These are phyloP conservation scores for Nyctanthes arbortristis DNA, from an alignment of 257 asterid species.

Conservation along the genomic window DNA sequence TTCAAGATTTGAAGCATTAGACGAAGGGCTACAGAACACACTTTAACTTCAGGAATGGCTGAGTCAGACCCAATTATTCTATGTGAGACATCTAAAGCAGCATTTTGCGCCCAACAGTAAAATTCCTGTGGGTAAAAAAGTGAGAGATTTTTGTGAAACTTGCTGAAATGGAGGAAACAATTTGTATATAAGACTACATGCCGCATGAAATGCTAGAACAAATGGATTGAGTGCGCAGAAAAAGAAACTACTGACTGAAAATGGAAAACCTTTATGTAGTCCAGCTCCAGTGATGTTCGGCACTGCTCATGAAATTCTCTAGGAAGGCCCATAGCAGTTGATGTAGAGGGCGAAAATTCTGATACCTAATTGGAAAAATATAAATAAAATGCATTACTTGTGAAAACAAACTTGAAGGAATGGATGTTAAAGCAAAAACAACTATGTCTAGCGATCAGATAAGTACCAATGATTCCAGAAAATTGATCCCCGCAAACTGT, in stretches of 20 bases:
- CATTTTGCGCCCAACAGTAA: conserved; percentile 88
- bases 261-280: conserved; percentile 76
- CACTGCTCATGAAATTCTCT: conserved; percentile 93
- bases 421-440: conserved; percentile 20
- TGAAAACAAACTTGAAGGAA: conserved; percentile 9
- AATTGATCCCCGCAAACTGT: conserved; percentile 71
- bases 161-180: conserved; percentile 21
- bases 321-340: conserved; percentile 93
- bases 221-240: conserved; percentile 22
- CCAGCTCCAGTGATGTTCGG: conserved; percentile 73
- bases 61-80: conserved; percentile 62
- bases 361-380: conserved; percentile 57
- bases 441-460: conserved; percentile 19
- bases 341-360: conserved; percentile 90
- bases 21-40: conserved; percentile 71
- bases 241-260: too few species aligned
- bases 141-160: conserved; percentile 1
- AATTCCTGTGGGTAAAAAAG: conserved; percentile 54
- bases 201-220: conserved; percentile 24
- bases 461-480: conserved; percentile 82
- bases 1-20: conserved; percentile 89
- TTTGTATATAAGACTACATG: conserved; percentile 16
- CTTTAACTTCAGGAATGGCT: conserved; percentile 78
- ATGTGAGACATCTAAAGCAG: conserved; percentile 67
- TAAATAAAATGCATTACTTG: conserved; percentile 2